A percentile compares a stretch with the other conserved stretches of the same genome.
Evolutionary conservation across 1,284 basidiomycete genomes (phyloP).

Genomic region (Phlebopus sp.): DNA sequence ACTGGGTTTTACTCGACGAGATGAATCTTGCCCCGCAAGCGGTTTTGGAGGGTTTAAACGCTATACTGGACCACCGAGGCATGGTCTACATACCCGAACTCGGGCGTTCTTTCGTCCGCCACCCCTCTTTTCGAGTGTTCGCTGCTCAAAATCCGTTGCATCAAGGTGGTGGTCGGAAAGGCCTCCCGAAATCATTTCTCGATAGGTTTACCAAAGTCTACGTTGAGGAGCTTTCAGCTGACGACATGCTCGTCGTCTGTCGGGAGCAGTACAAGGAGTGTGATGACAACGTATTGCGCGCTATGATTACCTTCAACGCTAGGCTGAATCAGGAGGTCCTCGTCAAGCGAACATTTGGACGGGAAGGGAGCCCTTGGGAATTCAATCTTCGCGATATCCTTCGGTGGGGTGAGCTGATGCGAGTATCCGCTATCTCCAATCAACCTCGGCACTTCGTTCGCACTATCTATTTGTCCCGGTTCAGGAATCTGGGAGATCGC

Average conservation of each 20-base stretch:
- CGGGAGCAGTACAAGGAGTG: conserved; percentile 70
- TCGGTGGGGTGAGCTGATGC: conserved; percentile 79
- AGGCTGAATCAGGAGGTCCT: conserved; percentile 72
- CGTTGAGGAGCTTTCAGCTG: conserved; percentile 80
- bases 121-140: conserved; percentile 93
- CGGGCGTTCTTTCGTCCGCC: conserved; percentile 83
- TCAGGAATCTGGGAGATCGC: conserved; percentile 74
- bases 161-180: conserved; percentile 97
- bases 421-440: conserved; percentile 39
- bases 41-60: conserved; percentile 96
- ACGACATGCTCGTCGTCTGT: conserved; percentile 83
- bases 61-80: conserved; percentile 94
- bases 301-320: conserved; percentile 87
- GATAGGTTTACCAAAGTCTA: conserved; percentile 99
- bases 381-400: conserved; percentile 97
- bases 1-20: conserved; percentile 98
- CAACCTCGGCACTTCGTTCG: conserved; percentile 50
- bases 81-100: conserved; percentile 95
- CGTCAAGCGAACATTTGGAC: conserved; percentile 68
- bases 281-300: conserved; percentile 50
- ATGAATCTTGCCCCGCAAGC: conserved; percentile 98
- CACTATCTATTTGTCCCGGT: conserved; percentile 82
- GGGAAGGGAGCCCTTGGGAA: conserved; percentile 94
- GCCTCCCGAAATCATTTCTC: conserved; percentile 94
- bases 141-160: conserved; percentile 97